Conservation (phyloP, 345 rosid genomes). For the Camelina hispida region DNA sequence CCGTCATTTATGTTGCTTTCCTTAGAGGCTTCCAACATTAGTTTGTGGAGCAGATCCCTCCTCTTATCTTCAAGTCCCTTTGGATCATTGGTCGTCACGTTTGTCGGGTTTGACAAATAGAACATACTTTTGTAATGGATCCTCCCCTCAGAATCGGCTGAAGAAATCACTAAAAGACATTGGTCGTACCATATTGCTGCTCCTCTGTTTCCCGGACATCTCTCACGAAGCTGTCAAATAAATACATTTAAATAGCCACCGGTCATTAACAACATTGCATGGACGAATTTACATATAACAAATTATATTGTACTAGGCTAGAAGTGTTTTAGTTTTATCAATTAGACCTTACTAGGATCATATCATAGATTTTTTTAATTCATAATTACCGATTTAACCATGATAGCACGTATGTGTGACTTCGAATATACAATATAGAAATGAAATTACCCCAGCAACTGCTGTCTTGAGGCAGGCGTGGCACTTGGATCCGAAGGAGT, state of each 20-base stretch:
- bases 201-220: conserved; percentile 50
- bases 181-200: conserved; percentile 55
- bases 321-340: not conserved
- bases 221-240: conserved; percentile 26
- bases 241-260: not conserved
- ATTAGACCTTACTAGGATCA: not conserved
- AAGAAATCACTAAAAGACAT: conserved; percentile 57
- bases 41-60: not conserved
- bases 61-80: not conserved
- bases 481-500: conserved; percentile 49
- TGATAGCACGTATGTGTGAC: not conserved
- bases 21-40: not conserved
- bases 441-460: conserved; percentile 36
- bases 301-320: not conserved
- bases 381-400: not conserved
- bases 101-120: conserved; percentile 25
- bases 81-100: not conserved
- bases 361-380: not conserved
- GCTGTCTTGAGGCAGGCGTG: conserved; percentile 49
- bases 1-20: not conserved
- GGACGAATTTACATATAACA: not conserved
- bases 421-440: not conserved
- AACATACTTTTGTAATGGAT: conserved; percentile 44
- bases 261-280: not conserved
- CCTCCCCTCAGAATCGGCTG: conserved; percentile 41